Evolutionary conservation across 805 yeast species (phyloP), one percentile per base, ranked within the genome.

Genomic region (Candida pseudofarinosa): DNA sequence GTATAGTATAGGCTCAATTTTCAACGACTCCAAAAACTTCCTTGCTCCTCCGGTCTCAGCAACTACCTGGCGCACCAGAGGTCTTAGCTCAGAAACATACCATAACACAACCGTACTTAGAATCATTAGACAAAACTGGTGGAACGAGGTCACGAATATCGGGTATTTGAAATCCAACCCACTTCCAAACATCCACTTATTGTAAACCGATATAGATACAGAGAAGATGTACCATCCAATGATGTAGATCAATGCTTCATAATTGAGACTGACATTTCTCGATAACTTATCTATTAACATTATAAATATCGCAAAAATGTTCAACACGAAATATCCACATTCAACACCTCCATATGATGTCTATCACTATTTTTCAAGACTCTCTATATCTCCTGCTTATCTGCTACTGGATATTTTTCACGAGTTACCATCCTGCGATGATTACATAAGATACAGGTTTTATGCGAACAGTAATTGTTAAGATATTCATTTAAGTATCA

Each of bases 121-220:
- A 35, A 69, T 42, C 45, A 85, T 68, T 35, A 88, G 76, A 37
- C 84, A 77, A 19, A 83, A 56, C 65, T 93, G 98, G 65, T 93
- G 99, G 52, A 83, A 74, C 3, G 90, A 72, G 0, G 99, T 93
- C 41, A 90, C 79, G 20, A 90, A 65, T 17, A 93, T 76, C 1
- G 99, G 99, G 58, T 81, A 93, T 26, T 80, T 77, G 54, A 93
- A 83, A 56, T 86, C 79, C 43, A 90, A 69, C 15, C 88, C 85
- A 7, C 76, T 73, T 33, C 91, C 90, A 67, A 91, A 93, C 97
- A 91, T 91, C 97, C 97, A 89, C 67, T 90, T 90, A 71, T 93
- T 93, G 67, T 91, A 93, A 23, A 87, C 62, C 6, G 90, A 82
- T 15, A 86, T 78, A 14, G 85, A 65, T 43, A 85, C 67, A 4